These are phyloP conservation scores for Exophiala lecanii-corni DNA, from an alignment of 2,329 filamentous ascomycete genomes.

Conservation along the genomic window DNA sequence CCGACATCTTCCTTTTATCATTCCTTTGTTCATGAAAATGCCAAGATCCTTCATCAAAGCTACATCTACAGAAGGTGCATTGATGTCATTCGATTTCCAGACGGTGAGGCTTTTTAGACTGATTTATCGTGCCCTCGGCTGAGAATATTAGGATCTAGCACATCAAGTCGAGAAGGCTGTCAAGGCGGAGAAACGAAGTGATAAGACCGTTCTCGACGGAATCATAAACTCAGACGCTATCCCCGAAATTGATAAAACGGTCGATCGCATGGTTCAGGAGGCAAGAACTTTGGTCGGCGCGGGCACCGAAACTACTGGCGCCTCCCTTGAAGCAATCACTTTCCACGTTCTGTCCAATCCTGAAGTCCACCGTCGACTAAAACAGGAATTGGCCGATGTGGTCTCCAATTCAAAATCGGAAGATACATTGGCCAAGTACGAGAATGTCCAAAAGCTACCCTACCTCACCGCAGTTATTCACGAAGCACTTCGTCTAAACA, in stretches of 20 bases:
- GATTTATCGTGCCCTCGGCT: not conserved
- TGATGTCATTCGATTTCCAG: constrained; percentile 23
- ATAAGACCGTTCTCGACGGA: constrained; percentile 25
- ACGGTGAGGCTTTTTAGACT: constrained; percentile 8
- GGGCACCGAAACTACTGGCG: constrained; percentile 24
- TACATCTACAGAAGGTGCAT: constrained; percentile 19
- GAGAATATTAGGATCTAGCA: constrained; percentile 12
- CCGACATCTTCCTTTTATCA: constrained; percentile 24
- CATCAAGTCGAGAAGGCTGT: constrained; percentile 14
- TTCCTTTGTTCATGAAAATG: constrained; percentile 22
- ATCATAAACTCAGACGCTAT: constrained; percentile 27
- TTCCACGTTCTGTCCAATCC: constrained; percentile 23
- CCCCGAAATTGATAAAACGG: constrained; percentile 31
- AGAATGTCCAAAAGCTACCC: constrained; percentile 25
- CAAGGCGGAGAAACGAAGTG: constrained; percentile 19
- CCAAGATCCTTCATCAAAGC: constrained; percentile 20
- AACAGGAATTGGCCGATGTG: constrained; percentile 29
- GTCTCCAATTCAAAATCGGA: constrained; percentile 25
- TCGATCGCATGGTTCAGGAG: constrained; percentile 28
- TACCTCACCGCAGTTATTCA: constrained; percentile 50
- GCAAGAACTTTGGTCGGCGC: constrained; percentile 23
- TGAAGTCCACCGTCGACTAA: constrained; percentile 24
- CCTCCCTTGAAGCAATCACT: constrained; percentile 18
- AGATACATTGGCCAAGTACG: constrained; percentile 14
- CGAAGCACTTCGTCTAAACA: constrained; percentile 47